Base-by-base conservation (phyloP, 805 yeast genomes). In the Ogataea thermomethanolica region DNA sequence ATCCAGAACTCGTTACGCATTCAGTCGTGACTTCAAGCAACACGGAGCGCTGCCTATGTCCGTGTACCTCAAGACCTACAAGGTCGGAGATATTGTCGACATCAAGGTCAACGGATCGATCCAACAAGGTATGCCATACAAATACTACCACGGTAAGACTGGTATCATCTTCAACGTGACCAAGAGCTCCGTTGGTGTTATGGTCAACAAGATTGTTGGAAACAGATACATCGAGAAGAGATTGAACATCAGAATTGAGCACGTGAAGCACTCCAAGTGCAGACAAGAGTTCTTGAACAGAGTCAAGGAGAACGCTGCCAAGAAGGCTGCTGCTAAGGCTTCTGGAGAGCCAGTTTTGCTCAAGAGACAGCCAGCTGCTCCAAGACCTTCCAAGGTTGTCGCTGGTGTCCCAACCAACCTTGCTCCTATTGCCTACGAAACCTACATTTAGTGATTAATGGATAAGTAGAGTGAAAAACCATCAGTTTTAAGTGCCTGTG, bases 61-160 rank as follows among this genome's bases (percentile, higher is more conserved):
- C 60, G 86, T 95, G 70, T 93, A 91, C 93, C 76, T 93, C 79
- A 89, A 87, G 84, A 76, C 81, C 70, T 93, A 93, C 95, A 89
- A 81, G 76, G 97, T 93, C 65, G 99, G 99, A 69, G 99, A 93
- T 74, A 91, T 93, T 65, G 99, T 93, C 67, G 99, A 93, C 76
- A 90, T 93, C 81, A 91, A 87, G 79, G 99, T 95, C 73, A 93
- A 93, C 73, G 96, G 96, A 81, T 80, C 99, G 60, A 79, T 90
- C 81, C 98, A 93, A 73, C 90, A 91, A 84, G 97, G 98, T 87
- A 88, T 93, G 96, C 99, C 99, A 73, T 96, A 88, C 89, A 93
- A 93, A 81, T 90, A 79, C 85, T 93, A 93, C 96, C 97, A 93
- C 82, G 99, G 99, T 77, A 93, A 90, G 84, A 93, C 99, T 59